These are phyloP conservation scores for Fusarium albidum DNA, from an alignment of 2,329 filamentous ascomycete species.

Conservation along the genomic window DNA sequence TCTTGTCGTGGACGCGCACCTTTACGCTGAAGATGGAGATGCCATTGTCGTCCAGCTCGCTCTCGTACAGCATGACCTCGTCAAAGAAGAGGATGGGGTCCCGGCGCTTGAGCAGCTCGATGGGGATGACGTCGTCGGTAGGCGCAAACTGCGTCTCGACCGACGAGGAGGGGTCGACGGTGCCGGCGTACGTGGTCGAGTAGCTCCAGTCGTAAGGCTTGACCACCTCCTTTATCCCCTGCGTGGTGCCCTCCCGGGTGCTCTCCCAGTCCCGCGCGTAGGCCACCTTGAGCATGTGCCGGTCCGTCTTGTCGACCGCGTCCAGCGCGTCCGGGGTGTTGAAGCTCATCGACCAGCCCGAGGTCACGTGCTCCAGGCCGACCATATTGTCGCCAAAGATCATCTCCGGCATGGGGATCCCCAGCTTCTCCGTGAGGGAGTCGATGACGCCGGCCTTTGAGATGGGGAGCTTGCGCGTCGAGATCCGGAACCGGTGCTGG, in stretches of 20 bases:
- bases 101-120: constrained; percentile 84
- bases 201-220: constrained; percentile 99
- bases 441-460: constrained; percentile 92
- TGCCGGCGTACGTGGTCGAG: constrained; percentile 86
- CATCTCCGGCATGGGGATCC: constrained; percentile 95
- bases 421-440: constrained; percentile 77
- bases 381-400: constrained; percentile 97
- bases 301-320: constrained; percentile 91
- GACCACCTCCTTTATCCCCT: constrained; percentile 91
- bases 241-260: constrained; percentile 75
- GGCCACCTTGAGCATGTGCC: constrained; percentile 89
- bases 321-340: constrained; percentile 88
- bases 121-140: constrained; percentile 69
- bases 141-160: constrained; percentile 41
- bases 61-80: constrained; percentile 95
- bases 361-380: constrained; percentile 74
- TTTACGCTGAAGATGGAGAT: constrained; percentile 92
- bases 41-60: constrained; percentile 97
- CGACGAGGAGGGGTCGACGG: constrained; percentile 61
- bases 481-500: constrained; percentile 76
- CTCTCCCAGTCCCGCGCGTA: constrained; percentile 87
- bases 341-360: constrained; percentile 83
- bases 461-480: constrained; percentile 90
- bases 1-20: constrained; percentile 88
- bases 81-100: constrained; percentile 98